phyloP scores from a whole-genome alignment of 257 asterid genomes.

The Phtheirospermum japonicum region DNA sequence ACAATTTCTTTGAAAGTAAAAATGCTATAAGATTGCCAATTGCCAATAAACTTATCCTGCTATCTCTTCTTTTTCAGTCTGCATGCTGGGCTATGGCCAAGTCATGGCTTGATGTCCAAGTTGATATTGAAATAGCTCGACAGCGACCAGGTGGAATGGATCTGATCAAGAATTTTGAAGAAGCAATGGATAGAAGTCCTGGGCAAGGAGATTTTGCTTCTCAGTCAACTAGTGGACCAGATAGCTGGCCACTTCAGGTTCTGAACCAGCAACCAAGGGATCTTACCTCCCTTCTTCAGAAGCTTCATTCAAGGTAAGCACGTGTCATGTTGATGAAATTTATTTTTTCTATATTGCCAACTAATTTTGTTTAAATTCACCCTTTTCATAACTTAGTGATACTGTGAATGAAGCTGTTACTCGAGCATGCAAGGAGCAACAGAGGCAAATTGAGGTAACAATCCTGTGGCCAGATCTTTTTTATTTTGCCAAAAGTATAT shows the following conservation, averaged over 20 bases:
- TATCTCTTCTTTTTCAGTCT: slow-evolving; percentile 57
- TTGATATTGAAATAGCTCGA: slow-evolving; percentile 68
- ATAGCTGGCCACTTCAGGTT: slow-evolving; percentile 92
- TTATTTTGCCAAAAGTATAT: slow-evolving; percentile 12
- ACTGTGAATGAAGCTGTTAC: slow-evolving; percentile 86
- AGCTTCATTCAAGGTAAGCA: slow-evolving; percentile 91
- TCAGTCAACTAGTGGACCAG: slow-evolving; percentile 55
- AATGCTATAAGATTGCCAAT: background rate
- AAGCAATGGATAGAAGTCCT: slow-evolving; percentile 66
- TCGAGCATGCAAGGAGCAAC: slow-evolving; percentile 98
- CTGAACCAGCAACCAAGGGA: slow-evolving; percentile 87
- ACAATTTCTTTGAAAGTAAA: background rate
- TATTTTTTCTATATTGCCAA: slow-evolving; percentile 22
- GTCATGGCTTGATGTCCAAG: slow-evolving; percentile 95
- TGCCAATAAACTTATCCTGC: background rate
- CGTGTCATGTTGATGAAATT: slow-evolving; percentile 20
- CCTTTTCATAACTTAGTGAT: slow-evolving; percentile 49
- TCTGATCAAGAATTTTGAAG: slow-evolving; percentile 66
- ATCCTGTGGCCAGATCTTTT: slow-evolving; percentile 7
- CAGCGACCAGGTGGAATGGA: slow-evolving; percentile 60
- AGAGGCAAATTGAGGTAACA: slow-evolving; percentile 92
- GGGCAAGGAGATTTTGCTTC: slow-evolving; percentile 54
- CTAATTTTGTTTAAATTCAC: slow-evolving; percentile 20
- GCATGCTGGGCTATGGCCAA: slow-evolving; percentile 99
- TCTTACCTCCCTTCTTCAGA: slow-evolving; percentile 89